Evolutionary conservation across 2,329 filamentous ascomycete species (phyloP).

Genomic region (Leptodontidium sp.): DNA sequence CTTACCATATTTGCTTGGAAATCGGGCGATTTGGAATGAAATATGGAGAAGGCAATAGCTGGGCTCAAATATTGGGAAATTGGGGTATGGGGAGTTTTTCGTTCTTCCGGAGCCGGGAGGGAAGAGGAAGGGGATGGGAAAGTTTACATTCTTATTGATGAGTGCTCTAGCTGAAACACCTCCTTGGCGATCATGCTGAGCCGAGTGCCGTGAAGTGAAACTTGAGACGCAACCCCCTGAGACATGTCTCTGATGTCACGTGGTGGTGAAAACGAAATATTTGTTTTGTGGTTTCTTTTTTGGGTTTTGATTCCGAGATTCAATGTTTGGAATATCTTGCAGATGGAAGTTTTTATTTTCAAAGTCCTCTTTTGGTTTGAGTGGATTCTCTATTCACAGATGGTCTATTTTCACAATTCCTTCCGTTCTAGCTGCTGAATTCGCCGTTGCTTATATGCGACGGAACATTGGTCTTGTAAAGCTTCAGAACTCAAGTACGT

Average conservation of each 20-base stretch:
- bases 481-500: too few relatives aligned
- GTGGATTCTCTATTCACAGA: too few relatives aligned
- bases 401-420: too few relatives aligned
- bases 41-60: background rate
- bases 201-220: constrained; percentile 3
- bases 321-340: too few relatives aligned
- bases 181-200: background rate
- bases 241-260: constrained; percentile 11
- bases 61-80: background rate
- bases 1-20: constrained; percentile 13
- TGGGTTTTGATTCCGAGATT: too few relatives aligned
- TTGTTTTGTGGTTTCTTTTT: background rate
- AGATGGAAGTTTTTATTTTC: too few relatives aligned
- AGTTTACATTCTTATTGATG: background rate
- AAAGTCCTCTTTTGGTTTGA: too few relatives aligned
- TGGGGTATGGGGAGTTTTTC: background rate
- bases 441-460: too few relatives aligned
- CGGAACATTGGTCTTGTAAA: too few relatives aligned
- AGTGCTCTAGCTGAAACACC: background rate
- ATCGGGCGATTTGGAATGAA: background rate
- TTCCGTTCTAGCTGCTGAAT: too few relatives aligned
- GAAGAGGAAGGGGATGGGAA: background rate
- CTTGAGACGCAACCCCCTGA: constrained; percentile 9
- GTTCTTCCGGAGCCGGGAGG: background rate
- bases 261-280: background rate